phyloP scores from a whole-genome alignment of 345 rosid genomes.

The Sapria himalayana region DNA sequence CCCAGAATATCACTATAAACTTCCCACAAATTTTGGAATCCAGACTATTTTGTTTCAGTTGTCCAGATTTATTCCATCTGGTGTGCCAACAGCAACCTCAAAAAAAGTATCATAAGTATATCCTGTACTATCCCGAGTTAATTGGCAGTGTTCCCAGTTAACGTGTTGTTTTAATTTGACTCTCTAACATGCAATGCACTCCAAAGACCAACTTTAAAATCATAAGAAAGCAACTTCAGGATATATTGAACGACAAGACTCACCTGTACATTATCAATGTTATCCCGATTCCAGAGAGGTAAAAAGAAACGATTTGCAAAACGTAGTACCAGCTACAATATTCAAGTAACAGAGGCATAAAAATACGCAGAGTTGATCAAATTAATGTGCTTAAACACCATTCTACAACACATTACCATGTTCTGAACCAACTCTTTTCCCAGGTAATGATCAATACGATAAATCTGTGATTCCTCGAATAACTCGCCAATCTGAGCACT shows the following conservation, averaged over 20 bases:
- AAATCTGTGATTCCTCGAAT: slow-evolving; percentile 83
- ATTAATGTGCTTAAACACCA: background rate
- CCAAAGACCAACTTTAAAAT: no score
- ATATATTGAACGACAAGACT: slow-evolving; percentile 10
- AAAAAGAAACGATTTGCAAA: slow-evolving; percentile 87
- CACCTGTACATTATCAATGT: slow-evolving; percentile 91
- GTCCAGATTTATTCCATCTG: no score
- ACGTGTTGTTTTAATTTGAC: no score
- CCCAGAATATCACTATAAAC: no score
- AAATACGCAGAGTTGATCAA: slow-evolving; percentile 7
- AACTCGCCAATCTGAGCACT: slow-evolving; percentile 73
- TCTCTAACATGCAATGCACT: no score
- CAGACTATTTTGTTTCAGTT: no score
- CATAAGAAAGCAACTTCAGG: background rate
- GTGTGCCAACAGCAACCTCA: no score
- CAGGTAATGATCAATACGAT: slow-evolving; percentile 85
- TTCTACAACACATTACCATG: slow-evolving; percentile 32
- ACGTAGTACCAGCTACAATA: slow-evolving; percentile 71
- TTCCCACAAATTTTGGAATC: no score
- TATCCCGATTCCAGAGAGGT: slow-evolving; percentile 98
- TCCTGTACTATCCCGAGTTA: no score
- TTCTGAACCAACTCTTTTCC: slow-evolving; percentile 98
- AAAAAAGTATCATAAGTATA: no score
- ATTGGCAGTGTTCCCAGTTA: no score
- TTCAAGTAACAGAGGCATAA: slow-evolving; percentile 8